A percentile compares a stretch with the other conserved stretches of the same genome.
Evolutionary conservation across 331 rosid species (phyloP).

Genomic region (Cydonia oblonga): DNA sequence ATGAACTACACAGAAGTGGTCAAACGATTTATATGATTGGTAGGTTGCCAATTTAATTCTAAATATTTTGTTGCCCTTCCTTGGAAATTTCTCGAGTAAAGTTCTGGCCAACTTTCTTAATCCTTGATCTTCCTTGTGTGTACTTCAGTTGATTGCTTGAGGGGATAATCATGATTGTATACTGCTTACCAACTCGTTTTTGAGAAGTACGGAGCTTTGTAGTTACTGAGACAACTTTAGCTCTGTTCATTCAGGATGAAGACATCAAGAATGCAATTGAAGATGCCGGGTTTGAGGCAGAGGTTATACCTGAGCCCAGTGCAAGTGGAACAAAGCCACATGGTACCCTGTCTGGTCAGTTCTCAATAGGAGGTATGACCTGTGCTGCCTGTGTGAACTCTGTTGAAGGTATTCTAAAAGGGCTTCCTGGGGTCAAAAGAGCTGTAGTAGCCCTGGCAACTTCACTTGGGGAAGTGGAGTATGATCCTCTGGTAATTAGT

Average conservation of each 20-base stretch:
- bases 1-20: neutral
- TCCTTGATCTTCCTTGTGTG: too few relatives aligned
- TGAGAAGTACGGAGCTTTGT: neutral
- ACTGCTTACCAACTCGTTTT: neutral
- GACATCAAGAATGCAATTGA: conserved; percentile 80
- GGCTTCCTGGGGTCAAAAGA: conserved; percentile 74
- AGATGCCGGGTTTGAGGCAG: conserved; percentile 99
- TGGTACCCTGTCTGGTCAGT: conserved; percentile 67
- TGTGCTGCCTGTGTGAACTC: conserved; percentile 98
- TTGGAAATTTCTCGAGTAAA: neutral
- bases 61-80: neutral
- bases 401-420: conserved; percentile 74
- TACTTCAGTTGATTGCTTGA: neutral
- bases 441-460: conserved; percentile 95
- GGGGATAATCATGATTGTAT: neutral
- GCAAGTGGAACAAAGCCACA: conserved; percentile 40
- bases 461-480: conserved; percentile 86
- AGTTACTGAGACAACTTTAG: conserved; percentile 3
- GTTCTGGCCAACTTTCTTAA: neutral
- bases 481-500: conserved; percentile 51
- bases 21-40: neutral
- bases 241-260: conserved; percentile 47
- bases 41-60: neutral
- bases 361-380: conserved; percentile 91
- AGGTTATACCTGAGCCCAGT: conserved; percentile 67